A percentile compares a stretch with the other conserved stretches of the same genome.
phyloP scores from a whole-genome alignment of 768 basidiomycete genomes.

The Gyrodon lividus region DNA sequence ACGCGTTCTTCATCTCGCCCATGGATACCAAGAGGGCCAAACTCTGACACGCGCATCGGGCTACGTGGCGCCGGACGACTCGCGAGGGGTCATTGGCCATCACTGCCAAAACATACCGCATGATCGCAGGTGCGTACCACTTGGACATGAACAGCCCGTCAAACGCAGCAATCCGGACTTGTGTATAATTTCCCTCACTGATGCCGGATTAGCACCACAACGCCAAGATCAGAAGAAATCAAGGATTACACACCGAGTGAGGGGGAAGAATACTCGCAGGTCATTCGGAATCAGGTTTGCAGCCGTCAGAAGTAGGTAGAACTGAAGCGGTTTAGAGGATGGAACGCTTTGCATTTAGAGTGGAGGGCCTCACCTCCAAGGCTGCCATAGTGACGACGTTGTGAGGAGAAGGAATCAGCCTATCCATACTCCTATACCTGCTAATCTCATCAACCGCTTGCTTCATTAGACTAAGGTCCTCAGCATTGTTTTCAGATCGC shows the following conservation, averaged over 20 bases:
- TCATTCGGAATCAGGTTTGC: conserved; percentile 79
- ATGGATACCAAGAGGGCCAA: conserved; percentile 82
- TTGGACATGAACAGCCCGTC: conserved; percentile 90
- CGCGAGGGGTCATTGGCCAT: conserved; percentile 85
- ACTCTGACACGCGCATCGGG: conserved; percentile 81
- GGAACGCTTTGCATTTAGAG: background rate
- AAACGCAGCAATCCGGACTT: conserved; percentile 90
- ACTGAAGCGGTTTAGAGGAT: conserved; percentile 44
- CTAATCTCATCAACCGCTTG: conserved; percentile 81
- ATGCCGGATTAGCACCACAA: conserved; percentile 10
- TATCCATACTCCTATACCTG: conserved; percentile 91
- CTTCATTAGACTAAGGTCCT: conserved; percentile 69
- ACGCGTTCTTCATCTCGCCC: conserved; percentile 80
- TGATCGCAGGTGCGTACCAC: conserved; percentile 81
- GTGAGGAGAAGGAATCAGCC: conserved; percentile 90
- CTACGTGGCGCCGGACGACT: conserved; percentile 80
- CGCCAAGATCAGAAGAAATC: background rate
- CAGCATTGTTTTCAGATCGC: conserved; percentile 60
- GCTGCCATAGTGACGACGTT: conserved; percentile 91
- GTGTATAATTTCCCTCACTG: conserved; percentile 92
- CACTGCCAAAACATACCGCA: conserved; percentile 85
- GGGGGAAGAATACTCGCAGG: conserved; percentile 75
- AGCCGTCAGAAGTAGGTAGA: conserved; percentile 73
- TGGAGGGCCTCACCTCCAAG: conserved; percentile 66
- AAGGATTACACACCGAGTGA: conserved; percentile 67